phyloP scores from a whole-genome alignment of 1,284 basidiomycete species.

The Coniferiporia weirii region DNA sequence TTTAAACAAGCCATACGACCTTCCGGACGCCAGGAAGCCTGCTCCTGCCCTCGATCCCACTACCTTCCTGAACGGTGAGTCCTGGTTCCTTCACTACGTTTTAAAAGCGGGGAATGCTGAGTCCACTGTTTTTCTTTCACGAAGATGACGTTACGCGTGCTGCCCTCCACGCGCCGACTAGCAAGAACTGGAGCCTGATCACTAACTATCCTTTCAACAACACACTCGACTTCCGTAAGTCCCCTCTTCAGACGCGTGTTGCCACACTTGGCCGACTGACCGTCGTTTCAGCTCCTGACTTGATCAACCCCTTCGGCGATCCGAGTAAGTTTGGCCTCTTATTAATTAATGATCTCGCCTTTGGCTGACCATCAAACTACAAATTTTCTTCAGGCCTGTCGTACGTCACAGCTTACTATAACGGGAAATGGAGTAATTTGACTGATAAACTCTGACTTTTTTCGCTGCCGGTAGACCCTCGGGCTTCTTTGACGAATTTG shows the following conservation, averaged over 20 bases:
- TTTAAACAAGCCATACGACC: slow-evolving; percentile 24
- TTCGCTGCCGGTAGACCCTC: slow-evolving; percentile 42
- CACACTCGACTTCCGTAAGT: no score
- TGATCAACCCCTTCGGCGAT: slow-evolving; percentile 30
- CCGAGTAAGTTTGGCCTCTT: slow-evolving; percentile 34
- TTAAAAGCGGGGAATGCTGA: not conserved
- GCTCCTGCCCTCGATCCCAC: slow-evolving; percentile 29
- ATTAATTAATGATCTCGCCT: no score
- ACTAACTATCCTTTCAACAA: slow-evolving; percentile 47
- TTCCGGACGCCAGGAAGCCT: slow-evolving; percentile 32
- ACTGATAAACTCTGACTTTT: slow-evolving; percentile 1
- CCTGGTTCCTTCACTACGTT: not conserved
- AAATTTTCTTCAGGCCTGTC: no score
- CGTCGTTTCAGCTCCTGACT: slow-evolving; percentile 9
- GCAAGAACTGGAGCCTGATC: slow-evolving; percentile 47
- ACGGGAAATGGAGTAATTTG: no score
- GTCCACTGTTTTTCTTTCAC: not conserved
- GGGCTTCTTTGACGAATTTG: slow-evolving; percentile 58
- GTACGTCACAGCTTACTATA: no score
- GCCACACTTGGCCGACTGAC: slow-evolving; percentile 7
- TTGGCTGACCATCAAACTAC: no score
- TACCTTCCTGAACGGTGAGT: slow-evolving; percentile 55
- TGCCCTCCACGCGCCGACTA: slow-evolving; percentile 66
- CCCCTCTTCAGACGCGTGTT: slow-evolving; percentile 24
- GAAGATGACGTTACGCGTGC: slow-evolving; percentile 47